Percentiles rank a stretch among this genome's conserved stretches.
phyloP scores from a whole-genome alignment of 2,329 filamentous ascomycete genomes.

The Xylaria arbuscula region DNA sequence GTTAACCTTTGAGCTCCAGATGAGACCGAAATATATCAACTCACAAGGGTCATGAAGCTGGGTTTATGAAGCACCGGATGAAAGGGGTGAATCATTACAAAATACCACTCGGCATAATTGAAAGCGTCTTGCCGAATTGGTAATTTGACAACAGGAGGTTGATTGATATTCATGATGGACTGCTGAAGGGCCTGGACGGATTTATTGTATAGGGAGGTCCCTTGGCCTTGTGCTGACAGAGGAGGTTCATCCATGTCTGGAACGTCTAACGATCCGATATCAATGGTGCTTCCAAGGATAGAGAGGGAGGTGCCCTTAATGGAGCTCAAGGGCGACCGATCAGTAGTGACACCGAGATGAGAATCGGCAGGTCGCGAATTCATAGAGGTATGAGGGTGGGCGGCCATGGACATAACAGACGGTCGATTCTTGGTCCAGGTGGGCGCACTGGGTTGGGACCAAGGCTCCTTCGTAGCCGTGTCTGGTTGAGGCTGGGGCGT shows the following conservation, averaged over 20 bases:
- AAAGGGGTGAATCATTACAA: constrained; percentile 77
- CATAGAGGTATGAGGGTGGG: constrained; percentile 44
- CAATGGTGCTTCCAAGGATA: constrained; percentile 82
- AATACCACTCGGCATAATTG: constrained; percentile 79
- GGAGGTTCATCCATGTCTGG: constrained; percentile 72
- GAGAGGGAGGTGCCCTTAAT: constrained; percentile 82
- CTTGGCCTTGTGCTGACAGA: constrained; percentile 54
- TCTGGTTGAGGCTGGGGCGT: constrained; percentile 45
- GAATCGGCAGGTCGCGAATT: constrained; percentile 66
- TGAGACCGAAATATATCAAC: constrained; percentile 42
- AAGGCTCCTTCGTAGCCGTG: constrained; percentile 48
- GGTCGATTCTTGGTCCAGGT: constrained; percentile 50
- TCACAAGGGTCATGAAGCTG: constrained; percentile 74
- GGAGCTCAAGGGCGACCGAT: constrained; percentile 74
- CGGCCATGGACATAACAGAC: constrained; percentile 45
- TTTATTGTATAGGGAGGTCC: constrained; percentile 71
- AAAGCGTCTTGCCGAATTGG: constrained; percentile 74
- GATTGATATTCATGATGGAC: constrained; percentile 70
- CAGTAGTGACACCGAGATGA: constrained; percentile 73
- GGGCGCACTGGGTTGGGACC: constrained; percentile 52
- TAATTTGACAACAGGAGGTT: constrained; percentile 66
- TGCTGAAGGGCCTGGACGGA: constrained; percentile 77
- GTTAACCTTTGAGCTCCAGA: constrained; percentile 36
- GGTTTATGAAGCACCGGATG: constrained; percentile 82
- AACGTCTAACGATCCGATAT: constrained; percentile 77